Evolutionary conservation across 2,329 filamentous ascomycete genomes (phyloP).

Genomic region (Colletotrichum ledebouriae): DNA sequence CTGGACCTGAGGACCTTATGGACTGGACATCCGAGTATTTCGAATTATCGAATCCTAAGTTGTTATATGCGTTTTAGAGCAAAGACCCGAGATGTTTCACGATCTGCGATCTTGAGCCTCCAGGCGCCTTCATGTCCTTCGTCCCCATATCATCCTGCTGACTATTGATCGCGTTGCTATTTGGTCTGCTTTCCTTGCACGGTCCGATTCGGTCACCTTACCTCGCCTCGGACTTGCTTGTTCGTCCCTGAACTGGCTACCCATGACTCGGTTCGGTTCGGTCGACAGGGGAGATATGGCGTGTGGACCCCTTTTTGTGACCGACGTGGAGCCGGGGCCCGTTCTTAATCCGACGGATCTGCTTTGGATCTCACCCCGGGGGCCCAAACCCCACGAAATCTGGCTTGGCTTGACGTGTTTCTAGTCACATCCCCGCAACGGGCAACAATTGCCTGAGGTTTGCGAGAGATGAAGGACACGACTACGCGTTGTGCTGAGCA

Average conservation of each 20-base stretch:
- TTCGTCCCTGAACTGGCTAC: too few species aligned
- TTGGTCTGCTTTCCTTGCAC: background rate
- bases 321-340: slow-evolving; percentile 18
- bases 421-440: background rate
- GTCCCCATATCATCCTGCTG: background rate
- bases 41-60: background rate
- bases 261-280: slow-evolving; percentile 38
- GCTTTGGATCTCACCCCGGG: background rate
- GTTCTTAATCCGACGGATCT: slow-evolving; percentile 9
- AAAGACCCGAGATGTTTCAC: too few species aligned
- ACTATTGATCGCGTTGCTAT: background rate
- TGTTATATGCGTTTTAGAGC: slow-evolving; percentile 13
- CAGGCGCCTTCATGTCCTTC: too few species aligned
- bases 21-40: background rate
- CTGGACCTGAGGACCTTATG: background rate
- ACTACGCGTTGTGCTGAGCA: slow-evolving; percentile 4
- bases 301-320: slow-evolving; percentile 3
- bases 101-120: too few species aligned
- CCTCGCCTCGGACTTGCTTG: background rate
- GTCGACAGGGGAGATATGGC: background rate
- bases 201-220: slow-evolving; percentile 7
- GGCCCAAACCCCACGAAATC: slow-evolving; percentile 7
- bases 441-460: slow-evolving; percentile 23
- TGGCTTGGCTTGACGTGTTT: background rate
- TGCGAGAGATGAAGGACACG: background rate